phyloP scores from a whole-genome alignment of 768 basidiomycete species.

The Panaeolus cyanescens region DNA sequence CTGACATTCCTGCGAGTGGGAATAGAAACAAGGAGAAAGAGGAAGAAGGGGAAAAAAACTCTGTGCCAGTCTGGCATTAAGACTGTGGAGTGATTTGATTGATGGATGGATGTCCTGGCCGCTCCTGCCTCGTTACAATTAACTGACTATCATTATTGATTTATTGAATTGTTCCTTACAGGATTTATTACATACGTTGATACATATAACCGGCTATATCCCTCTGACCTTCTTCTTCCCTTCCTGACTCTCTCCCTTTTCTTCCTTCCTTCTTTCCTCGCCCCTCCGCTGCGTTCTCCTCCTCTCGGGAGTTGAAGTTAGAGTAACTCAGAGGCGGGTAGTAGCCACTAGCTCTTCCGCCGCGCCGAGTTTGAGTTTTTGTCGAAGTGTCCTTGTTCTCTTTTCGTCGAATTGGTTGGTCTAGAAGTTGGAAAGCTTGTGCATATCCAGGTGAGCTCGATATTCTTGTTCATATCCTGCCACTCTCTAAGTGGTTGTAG shows the following conservation, averaged over 20 bases:
- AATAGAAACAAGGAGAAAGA: not conserved
- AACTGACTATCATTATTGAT: too few relatives aligned
- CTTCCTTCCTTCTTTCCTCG: not conserved
- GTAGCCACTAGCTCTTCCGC: not conserved
- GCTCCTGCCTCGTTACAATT: not conserved
- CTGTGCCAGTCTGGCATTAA: not conserved
- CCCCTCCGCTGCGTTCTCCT: not conserved
- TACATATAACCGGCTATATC: conserved; percentile 1
- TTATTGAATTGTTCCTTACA: not conserved
- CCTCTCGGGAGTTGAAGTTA: not conserved
- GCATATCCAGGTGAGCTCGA: not conserved
- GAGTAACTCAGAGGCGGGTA: not conserved
- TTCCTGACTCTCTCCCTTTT: not conserved
- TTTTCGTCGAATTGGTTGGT: not conserved
- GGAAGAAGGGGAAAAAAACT: not conserved
- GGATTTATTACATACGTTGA: too few relatives aligned
- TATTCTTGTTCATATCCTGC: not conserved
- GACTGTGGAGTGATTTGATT: not conserved
- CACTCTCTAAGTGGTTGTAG: too few relatives aligned
- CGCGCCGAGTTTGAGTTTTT: not conserved
- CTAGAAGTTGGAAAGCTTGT: not conserved
- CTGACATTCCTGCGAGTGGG: too few relatives aligned
- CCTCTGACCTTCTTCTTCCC: not conserved
- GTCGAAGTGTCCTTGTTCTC: not conserved
- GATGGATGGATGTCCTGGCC: too few relatives aligned